Conservation (phyloP, 148 eudicot species). For the Chenopodium suecicum region DNA sequence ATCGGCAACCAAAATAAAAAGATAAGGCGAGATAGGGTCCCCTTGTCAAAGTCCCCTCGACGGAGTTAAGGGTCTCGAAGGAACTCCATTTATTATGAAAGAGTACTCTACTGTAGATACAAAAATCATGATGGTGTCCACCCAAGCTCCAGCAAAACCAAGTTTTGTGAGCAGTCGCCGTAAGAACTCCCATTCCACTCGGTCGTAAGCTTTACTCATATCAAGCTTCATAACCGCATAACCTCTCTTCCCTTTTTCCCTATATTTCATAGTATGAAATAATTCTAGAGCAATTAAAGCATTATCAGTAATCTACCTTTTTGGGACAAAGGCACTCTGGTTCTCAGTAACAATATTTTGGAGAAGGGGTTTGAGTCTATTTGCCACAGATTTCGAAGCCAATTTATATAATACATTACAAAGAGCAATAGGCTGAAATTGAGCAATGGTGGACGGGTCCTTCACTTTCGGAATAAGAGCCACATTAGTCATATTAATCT, state of each 20-base stretch:
- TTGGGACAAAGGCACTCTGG: neutral
- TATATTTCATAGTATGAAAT: neutral
- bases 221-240: neutral
- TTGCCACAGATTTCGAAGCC: neutral
- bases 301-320: neutral
- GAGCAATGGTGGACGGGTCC: neutral
- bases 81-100: too few relatives aligned
- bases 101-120: too few relatives aligned
- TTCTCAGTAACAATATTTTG: neutral
- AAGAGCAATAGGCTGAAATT: too few relatives aligned
- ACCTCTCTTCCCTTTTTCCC: neutral
- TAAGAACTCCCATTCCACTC: too few relatives aligned
- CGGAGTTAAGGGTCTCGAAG: too few relatives aligned
- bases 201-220: neutral
- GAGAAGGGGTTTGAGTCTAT: neutral
- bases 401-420: neutral
- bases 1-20: too few relatives aligned
- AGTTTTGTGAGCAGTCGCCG: too few relatives aligned
- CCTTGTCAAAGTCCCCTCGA: too few relatives aligned
- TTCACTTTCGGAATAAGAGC: neutral
- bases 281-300: neutral
- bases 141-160: too few relatives aligned
- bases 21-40: too few relatives aligned
- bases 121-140: too few relatives aligned
- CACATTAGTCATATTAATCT: neutral